phyloP scores from a whole-genome alignment of 768 basidiomycete genomes.

The Auriculariales sp. region DNA sequence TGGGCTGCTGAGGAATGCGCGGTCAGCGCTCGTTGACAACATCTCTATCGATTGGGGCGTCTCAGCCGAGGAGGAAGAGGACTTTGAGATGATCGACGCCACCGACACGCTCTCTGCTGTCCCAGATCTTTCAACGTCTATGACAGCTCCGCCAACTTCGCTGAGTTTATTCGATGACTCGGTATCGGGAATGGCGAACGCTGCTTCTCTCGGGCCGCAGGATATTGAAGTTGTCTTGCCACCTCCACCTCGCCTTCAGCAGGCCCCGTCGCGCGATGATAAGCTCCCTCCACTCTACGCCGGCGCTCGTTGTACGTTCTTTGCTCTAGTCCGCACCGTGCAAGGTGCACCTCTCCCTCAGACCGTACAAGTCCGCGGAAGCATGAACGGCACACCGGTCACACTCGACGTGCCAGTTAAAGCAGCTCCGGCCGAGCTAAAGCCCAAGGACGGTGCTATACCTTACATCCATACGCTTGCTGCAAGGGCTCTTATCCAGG shows the following conservation, averaged over 20 bases:
- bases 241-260: constrained; percentile 6
- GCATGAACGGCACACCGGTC: constrained; percentile 1
- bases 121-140: not conserved
- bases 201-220: not conserved
- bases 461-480: constrained; percentile 36
- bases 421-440: not conserved
- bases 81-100: constrained; percentile 7
- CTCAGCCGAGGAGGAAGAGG: constrained; percentile 1
- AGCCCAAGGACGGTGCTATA: not conserved
- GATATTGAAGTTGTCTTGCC: constrained; percentile 2
- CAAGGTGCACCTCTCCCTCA: not conserved
- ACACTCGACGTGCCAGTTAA: constrained; percentile 8
- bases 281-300: constrained; percentile 1
- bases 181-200: not conserved
- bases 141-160: not conserved
- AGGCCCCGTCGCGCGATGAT: constrained; percentile 2
- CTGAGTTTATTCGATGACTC: no score
- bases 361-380: constrained; percentile 1
- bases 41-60: constrained; percentile 35
- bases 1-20: constrained; percentile 34
- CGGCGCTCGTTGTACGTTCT: constrained; percentile 7
- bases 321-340: constrained; percentile 6
- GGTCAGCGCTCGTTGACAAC: constrained; percentile 28
- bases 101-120: no score
- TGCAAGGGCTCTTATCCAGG: constrained; percentile 39